phyloP scores from a whole-genome alignment of 225 moss, liverwort and hornwort genomes.

The Thuidium tamariscinum region DNA sequence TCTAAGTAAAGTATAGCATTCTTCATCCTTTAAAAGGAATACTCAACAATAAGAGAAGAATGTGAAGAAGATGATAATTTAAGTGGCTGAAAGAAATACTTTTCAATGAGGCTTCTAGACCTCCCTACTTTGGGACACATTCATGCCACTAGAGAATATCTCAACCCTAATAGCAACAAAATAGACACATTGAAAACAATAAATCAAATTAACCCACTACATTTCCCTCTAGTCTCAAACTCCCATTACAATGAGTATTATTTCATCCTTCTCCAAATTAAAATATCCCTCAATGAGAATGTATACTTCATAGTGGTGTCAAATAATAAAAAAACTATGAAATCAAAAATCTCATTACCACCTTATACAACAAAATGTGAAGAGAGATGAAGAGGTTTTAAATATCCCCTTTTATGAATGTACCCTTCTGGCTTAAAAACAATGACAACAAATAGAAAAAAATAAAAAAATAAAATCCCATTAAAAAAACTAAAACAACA shows the following conservation, averaged over 20 bases:
- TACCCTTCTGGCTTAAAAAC: accelerated
- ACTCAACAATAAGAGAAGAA: neutral
- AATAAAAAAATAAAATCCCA: accelerated
- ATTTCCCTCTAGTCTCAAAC: neutral
- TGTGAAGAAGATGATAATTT: accelerated
- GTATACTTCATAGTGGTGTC: neutral
- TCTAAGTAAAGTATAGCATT: neutral
- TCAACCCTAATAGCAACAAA: neutral
- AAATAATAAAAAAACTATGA: neutral
- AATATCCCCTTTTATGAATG: neutral
- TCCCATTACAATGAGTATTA: neutral
- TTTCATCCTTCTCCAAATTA: neutral
- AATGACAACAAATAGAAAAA: accelerated
- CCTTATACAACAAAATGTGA: neutral
- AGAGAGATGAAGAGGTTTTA: neutral
- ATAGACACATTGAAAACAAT: accelerated
- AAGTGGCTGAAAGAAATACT: neutral
- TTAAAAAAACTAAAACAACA: accelerated
- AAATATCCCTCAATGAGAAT: accelerated
- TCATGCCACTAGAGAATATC: accelerated
- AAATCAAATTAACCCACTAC: accelerated
- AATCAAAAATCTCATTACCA: neutral
- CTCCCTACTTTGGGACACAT: accelerated
- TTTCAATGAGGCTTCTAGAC: neutral
- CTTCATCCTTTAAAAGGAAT: neutral